Evolutionary conservation across 495 filamentous ascomycete species (phyloP), one percentile per base, ranked within the genome.

Genomic region (Monascus purpureus): DNA sequence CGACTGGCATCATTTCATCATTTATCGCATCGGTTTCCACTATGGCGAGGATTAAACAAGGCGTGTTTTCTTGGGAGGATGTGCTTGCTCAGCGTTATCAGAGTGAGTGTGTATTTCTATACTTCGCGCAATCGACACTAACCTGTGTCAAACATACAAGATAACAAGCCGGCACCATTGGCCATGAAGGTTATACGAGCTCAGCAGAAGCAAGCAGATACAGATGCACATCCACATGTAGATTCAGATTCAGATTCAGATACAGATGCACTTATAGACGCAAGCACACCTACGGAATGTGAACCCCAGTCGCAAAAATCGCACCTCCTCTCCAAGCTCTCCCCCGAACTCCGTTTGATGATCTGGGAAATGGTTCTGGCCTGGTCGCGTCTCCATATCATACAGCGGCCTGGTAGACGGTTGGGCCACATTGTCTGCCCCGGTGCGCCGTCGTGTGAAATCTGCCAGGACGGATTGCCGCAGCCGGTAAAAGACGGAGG

Each of bases 31-130:
- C 22, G 22, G n/a, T 25, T 7, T 33, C 23, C 24, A 28, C 39
- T 33, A 64, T 64, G 61, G 47, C 55, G 9, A 52, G 57, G 34
- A 47, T 50, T 26, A 61, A 55, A 41, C 49, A 50, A 22, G 61
- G 61, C 0, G 55, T 62, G 1, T 63, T 63, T 39, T 63, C 59
- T 4, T 63, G 61, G 59, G 59, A 65, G 39, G 61, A 65, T 47
- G 59, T 65, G 6, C 40, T 65, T 24, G 50, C 53, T 13, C 59
- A 65, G 27, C 53, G 57, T 37, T 63, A 62, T 40, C 55, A 60
- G 37, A 63, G 61, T 65, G 14, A 46, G 55, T 55, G 3, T 14
- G 9, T n/a, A n/a, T n/a, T n/a, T n/a, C n/a, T n/a, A n/a, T n/a
- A n/a, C n/a, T n/a, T n/a, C n/a, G n/a, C n/a, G n/a, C n/a, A n/a